phyloP scores from a whole-genome alignment of 306 rosid genomes.

The Mucuna pruriens region DNA sequence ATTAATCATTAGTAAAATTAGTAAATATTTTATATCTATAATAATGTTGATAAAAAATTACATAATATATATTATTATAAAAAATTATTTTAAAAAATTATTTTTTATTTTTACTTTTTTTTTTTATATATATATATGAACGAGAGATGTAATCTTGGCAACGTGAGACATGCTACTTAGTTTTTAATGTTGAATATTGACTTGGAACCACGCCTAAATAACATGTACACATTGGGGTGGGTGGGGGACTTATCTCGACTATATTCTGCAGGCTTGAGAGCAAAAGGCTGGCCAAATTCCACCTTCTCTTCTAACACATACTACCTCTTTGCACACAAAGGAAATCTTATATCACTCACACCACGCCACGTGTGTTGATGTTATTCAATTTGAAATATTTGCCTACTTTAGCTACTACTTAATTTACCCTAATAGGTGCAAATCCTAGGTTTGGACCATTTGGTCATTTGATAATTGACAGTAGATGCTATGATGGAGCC shows the following conservation, averaged over 20 bases:
- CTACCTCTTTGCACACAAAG: slow-evolving; percentile 16
- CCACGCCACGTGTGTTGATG: not conserved
- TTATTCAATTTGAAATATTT: slow-evolving; percentile 21
- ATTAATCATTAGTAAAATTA: too few species aligned
- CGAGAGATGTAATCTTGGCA: too few species aligned
- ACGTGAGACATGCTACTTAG: not conserved
- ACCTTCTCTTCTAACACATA: not conserved
- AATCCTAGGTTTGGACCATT: slow-evolving; percentile 39
- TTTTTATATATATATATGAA: too few species aligned
- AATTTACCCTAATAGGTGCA: slow-evolving; percentile 29
- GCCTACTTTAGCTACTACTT: not conserved
- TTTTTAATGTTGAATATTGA: not conserved
- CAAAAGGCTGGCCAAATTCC: not conserved
- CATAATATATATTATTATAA: too few species aligned
- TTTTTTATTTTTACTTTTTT: too few species aligned
- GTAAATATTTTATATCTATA: too few species aligned
- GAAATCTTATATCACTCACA: not conserved
- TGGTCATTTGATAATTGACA: not conserved
- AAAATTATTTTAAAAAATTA: too few species aligned
- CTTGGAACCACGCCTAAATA: not conserved
- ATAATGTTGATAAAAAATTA: too few species aligned
- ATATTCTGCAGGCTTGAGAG: slow-evolving; percentile 1
- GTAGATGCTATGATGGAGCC: slow-evolving; percentile 13
- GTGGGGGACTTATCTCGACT: not conserved
- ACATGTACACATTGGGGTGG: not conserved